Evolutionary conservation across 1,284 basidiomycete species (phyloP), one percentile per base, ranked within the genome.

Genomic region (Anthracocystis setariae): DNA sequence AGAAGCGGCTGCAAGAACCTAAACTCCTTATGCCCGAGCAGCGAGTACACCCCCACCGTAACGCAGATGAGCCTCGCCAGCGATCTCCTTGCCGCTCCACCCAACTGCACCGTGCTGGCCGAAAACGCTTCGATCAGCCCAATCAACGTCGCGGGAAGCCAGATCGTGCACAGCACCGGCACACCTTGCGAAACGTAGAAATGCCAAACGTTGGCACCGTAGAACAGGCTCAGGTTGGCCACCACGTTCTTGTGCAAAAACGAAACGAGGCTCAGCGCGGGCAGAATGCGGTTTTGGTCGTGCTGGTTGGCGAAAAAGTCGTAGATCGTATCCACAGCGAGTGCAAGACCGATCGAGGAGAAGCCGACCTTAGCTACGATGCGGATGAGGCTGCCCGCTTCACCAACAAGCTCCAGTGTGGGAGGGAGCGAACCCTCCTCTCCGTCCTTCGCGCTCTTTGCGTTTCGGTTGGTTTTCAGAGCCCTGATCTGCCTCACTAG

Each of bases 1-100:
- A 98, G 85, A 4, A 98, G 81, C 0, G 94, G 94, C 74, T 98
- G 95, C 3, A 98, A 85, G 84, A 99, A 98, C 3, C 96, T 86
- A 91, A 94, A 97, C 85, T 99, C 96, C 76, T 98, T 98, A 68
- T 82, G 81, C 4, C 74, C 73, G 15, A 82, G 55, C 46, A 76
- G n/a, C 21, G 75, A 78, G 56, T 66, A 77, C 4, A 69, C 40
- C 2, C 18, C 56, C 3, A 79, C 48, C 1, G 67, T 73, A 29
- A 67, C 69, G 17, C 65, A 29, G 1, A 55, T 44, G 3, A 74
- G 52, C 10, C 42, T 37, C 3, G 72, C 60, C 9, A 81, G 38
- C 27, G 63, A 48, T 25, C 45, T 25, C 17, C 46, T 39, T n/a
- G 43, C 50, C n/a, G 47, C 48, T 8, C 12, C 42, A 3, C 45